Conservation (phyloP, 768 basidiomycete species). For the Podaxis sp. region DNA sequence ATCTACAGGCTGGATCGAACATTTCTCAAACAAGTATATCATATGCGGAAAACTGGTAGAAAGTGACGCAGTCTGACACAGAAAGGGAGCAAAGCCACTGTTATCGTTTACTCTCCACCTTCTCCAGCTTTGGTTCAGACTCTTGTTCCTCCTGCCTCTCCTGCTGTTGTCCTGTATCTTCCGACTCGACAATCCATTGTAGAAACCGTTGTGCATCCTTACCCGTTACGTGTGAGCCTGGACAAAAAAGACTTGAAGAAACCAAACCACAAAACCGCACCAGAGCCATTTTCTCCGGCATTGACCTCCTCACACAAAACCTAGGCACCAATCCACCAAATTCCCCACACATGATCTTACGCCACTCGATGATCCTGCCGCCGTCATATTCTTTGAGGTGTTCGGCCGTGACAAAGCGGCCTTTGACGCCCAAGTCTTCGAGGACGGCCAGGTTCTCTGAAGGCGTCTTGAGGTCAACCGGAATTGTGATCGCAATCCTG, state of each 20-base stretch:
- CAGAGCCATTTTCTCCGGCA: conserved; percentile 49
- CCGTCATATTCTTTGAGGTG: conserved; percentile 49
- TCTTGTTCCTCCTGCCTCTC: conserved; percentile 15
- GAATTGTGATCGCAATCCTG: conserved; percentile 47
- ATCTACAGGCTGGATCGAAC: conserved; percentile 82
- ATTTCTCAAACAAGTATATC: conserved; percentile 92
- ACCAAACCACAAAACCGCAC: conserved; percentile 30
- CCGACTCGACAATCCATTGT: conserved; percentile 8
- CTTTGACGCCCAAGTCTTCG: conserved; percentile 56
- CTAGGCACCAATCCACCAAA: conserved; percentile 56
- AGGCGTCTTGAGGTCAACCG: conserved; percentile 46
- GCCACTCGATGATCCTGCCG: conserved; percentile 54
- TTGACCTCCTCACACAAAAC: conserved; percentile 45
- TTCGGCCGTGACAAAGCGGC: conserved; percentile 56
- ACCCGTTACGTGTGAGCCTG: background rate
- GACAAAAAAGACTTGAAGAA: background rate
- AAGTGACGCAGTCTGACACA: conserved; percentile 53
- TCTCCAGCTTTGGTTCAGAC: conserved; percentile 12
- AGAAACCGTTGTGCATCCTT: conserved; percentile 14
- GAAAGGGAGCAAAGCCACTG: background rate
- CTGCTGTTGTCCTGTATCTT: background rate
- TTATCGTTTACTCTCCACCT: conserved; percentile 7
- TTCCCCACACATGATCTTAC: conserved; percentile 57
- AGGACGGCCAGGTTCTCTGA: conserved; percentile 47
- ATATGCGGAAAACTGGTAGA: conserved; percentile 87